phyloP scores from a whole-genome alignment of 169 alveolate species.

The Prorocentrum cordatum region DNA sequence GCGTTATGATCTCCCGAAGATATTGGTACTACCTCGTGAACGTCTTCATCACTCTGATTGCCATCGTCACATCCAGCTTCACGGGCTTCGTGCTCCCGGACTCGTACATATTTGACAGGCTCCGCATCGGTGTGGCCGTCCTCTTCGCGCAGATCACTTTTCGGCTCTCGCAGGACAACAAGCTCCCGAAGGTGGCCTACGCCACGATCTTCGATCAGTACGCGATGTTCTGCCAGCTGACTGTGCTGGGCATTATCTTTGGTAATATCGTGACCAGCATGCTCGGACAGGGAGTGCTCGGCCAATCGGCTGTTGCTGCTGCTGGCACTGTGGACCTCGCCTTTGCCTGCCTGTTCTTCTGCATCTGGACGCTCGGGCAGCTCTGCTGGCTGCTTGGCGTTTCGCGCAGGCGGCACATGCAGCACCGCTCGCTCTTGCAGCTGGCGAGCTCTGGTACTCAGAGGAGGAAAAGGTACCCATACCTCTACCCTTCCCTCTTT shows the following conservation, averaged over 20 bases:
- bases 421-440: too few species aligned
- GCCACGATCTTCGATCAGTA: slow-evolving; percentile 58
- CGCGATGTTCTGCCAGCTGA: slow-evolving; percentile 47
- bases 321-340: too few species aligned
- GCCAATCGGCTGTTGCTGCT: too few species aligned
- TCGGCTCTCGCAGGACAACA: slow-evolving; percentile 55
- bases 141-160: slow-evolving; percentile 59
- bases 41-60: slow-evolving; percentile 9
- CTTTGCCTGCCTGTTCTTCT: too few species aligned
- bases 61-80: slow-evolving; percentile 22
- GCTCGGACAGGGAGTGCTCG: too few species aligned
- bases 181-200: slow-evolving; percentile 41
- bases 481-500: too few species aligned
- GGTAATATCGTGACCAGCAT: too few species aligned
- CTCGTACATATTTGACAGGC: neutral
- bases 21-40: slow-evolving; percentile 54
- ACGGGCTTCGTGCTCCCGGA: slow-evolving; percentile 40
- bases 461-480: too few species aligned
- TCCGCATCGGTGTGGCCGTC: slow-evolving; percentile 44
- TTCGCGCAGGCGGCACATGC: too few species aligned
- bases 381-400: too few species aligned
- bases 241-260: slow-evolving; percentile 19
- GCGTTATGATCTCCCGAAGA: slow-evolving; percentile 26
- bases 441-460: too few species aligned
- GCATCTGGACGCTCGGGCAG: too few species aligned